These are phyloP conservation scores for Isabelozyma pseudorhagii DNA, from an alignment of 805 yeast genomes.

Conservation along the genomic window DNA sequence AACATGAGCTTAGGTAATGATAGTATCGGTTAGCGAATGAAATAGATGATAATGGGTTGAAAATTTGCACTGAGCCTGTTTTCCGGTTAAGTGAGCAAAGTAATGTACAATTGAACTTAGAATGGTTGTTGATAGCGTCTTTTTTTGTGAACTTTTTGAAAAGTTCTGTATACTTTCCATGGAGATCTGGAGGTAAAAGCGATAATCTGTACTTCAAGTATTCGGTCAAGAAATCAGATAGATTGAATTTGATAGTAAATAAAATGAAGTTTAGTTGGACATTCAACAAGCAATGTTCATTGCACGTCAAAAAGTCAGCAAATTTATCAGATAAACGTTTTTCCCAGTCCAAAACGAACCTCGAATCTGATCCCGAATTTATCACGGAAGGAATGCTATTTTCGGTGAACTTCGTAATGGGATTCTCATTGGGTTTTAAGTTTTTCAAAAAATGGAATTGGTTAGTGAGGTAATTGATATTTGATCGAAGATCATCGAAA, in stretches of 20 bases:
- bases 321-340: conserved; percentile 19
- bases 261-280: conserved; percentile 36
- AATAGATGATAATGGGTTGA: not conserved
- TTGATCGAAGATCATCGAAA: not conserved
- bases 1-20: no score
- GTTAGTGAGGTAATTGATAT: not conserved
- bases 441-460: no score
- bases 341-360: conserved; percentile 30
- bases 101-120: conserved; percentile 10
- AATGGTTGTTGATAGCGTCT: no score
- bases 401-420: conserved; percentile 3
- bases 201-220: conserved; percentile 15
- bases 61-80: conserved; percentile 29
- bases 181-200: not conserved
- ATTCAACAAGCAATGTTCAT: conserved; percentile 27
- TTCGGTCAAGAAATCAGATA: conserved; percentile 8
- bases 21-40: no score
- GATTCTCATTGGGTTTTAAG: conserved; percentile 4
- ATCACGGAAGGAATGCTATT: conserved; percentile 2
- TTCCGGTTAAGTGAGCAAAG: conserved; percentile 37
- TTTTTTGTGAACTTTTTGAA: conserved; percentile 2
- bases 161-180: conserved; percentile 3
- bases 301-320: conserved; percentile 19
- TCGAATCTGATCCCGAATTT: not conserved
- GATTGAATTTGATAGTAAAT: conserved; percentile 30